A percentile compares a stretch with the other conserved stretches of the same genome.
Conservation (phyloP, 257 asterid genomes). For the Buddleja alternifolia region DNA sequence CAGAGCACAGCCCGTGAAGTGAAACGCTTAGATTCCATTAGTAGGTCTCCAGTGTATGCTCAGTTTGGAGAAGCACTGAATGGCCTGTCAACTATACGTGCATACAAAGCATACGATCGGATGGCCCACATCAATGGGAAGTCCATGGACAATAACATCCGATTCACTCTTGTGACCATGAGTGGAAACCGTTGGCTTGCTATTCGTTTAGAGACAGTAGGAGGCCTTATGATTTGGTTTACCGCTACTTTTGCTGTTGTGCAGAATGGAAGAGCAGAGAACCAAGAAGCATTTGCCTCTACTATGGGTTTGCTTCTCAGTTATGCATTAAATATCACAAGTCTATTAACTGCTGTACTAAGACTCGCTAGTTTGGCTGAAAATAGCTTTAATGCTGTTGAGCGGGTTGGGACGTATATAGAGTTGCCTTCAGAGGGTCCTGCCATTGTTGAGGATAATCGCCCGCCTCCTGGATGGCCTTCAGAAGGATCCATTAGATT, state of each 20-base stretch:
- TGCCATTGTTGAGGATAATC: slow-evolving; percentile 34
- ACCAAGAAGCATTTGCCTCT: slow-evolving; percentile 48
- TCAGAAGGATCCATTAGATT: slow-evolving; percentile 39
- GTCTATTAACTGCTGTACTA: slow-evolving; percentile 41
- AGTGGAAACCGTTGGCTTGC: slow-evolving; percentile 55
- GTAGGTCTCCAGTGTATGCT: slow-evolving; percentile 54
- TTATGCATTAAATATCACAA: slow-evolving; percentile 49
- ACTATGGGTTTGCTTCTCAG: slow-evolving; percentile 56
- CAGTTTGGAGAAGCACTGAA: slow-evolving; percentile 53
- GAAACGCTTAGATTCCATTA: slow-evolving; percentile 48
- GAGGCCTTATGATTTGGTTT: slow-evolving; percentile 54
- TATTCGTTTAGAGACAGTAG: slow-evolving; percentile 45
- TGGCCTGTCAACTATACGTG: slow-evolving; percentile 51
- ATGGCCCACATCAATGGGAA: slow-evolving; percentile 43
- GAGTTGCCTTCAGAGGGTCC: slow-evolving; percentile 53
- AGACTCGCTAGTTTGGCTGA: slow-evolving; percentile 51
- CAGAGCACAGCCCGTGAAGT: slow-evolving; percentile 59
- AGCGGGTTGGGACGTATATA: slow-evolving; percentile 50
- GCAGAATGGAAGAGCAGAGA: slow-evolving; percentile 41
- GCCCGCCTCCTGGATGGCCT: slow-evolving; percentile 51
- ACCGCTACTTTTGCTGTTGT: slow-evolving; percentile 45
- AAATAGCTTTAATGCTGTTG: no score
- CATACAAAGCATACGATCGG: slow-evolving; percentile 48
- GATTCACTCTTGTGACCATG: slow-evolving; percentile 44
- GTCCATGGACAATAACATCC: slow-evolving; percentile 47